Evolutionary conservation across 2,329 filamentous ascomycete species (phyloP), one percentile per base, ranked within the genome.

Genomic region (Pestalotiopsis sp.): DNA sequence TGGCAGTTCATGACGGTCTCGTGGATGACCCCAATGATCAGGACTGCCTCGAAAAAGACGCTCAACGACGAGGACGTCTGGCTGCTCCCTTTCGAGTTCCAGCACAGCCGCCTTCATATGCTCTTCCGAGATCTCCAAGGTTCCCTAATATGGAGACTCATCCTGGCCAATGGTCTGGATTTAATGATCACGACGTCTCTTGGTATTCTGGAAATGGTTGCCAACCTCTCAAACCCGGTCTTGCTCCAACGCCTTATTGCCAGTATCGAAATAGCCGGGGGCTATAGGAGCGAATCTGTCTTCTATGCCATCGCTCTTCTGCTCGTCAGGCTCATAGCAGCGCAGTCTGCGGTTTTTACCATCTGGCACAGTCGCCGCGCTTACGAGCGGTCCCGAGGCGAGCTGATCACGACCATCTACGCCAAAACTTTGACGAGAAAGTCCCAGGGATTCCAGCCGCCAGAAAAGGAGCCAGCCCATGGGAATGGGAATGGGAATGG

Each of bases 1-100:
- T 94, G 93, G 86, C 92, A 94, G 72, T 97, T 93, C 80, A 92
- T 95, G 87, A 91, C 88, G 5, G 91, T 97, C 35, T 92, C 88
- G 0, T 97, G 94, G 94, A 91, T 97, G 80, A 82, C 83, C 0
- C 91, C 94, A 0, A 80, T 97, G 6, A 93, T 97, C 13, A 81
- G 82, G 1, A 78, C 89, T 26, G 93, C 91, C 1, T 86, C 83
- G 56, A 81, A 83, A 38, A 84, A 89, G 55, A 91, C 94, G 72
- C 82, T 97, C 9, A 82, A 94, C 44, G 90, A 94, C 52, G 86
- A 91, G 48, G 93, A 97, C 75, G 91, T 97, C 1, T 97, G 94
- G 94, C 82, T 86, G 52, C 81, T 97, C 0, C 89, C 90, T 0
- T 92, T 89, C 72, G 91, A 96, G 65, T 97, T 95, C 70, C 94